Evolutionary conservation across 495 filamentous ascomycete genomes (phyloP), one percentile per base, ranked within the genome.

Genomic region (Trichocladium antarcticum): DNA sequence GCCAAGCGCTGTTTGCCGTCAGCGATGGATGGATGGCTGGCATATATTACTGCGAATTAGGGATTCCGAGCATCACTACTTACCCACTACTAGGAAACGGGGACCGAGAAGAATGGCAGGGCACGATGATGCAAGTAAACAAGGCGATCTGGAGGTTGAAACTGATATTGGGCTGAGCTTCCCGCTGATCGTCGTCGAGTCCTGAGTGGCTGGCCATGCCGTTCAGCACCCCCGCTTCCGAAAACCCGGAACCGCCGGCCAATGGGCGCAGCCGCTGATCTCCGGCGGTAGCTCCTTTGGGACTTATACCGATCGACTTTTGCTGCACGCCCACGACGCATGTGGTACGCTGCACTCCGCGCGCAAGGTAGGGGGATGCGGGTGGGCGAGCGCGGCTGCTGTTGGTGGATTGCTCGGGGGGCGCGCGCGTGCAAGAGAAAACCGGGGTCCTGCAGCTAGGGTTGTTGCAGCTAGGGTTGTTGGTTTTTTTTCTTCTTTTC

Each of bases 181-280:
- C 47, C 38, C 51, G 51, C 27, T 48, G 49, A 51, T 11, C 43
- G 43, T 35, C 35, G 14, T 6, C 14, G 16, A 17, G 3, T 1
- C 15, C 19, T 49, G 38, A 49, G 1, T 49, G 47, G 47, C 29
- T 37, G 20, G 9, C 14, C n/a, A 24, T 42, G 27, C 39, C 31
- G 16, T 55, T 61, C 60, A 63, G 60, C 60, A 49, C 53, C 56
- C 44, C 58, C 60, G 47, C 51, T 42, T n/a, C 39, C 24, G 16
- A 19, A 28, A 14, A 12, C 44, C 37, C 40, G 27, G 35, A 24
- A 4, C 27, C 9, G 11, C n/a, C 22, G 17, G 19, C 55, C 50
- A 60, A 58, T 60, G 14, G 42, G 12, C 1, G 11, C 0, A 17
- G 22, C 20, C 57, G 59, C 49, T 49, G 42, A 49, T 16, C 20